These are phyloP conservation scores for Ensete ventricosum DNA, from an alignment of 176 grass and related monocot genomes.

Conservation along the genomic window DNA sequence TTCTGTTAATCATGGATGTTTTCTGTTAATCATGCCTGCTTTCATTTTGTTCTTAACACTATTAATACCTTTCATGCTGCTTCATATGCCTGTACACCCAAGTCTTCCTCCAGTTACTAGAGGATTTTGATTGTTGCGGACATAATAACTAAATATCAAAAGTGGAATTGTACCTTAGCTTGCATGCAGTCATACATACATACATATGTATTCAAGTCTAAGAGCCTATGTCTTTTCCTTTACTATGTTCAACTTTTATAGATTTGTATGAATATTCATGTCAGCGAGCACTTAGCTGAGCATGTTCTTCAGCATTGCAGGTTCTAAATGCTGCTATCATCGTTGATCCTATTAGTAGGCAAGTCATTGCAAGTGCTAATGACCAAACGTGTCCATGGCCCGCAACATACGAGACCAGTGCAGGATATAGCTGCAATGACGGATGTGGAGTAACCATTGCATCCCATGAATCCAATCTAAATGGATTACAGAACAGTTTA, in stretches of 20 bases:
- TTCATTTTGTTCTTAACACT: neutral
- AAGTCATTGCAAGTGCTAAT: conserved; percentile 58
- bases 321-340: conserved; percentile 65
- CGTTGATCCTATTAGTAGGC: conserved; percentile 57
- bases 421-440: neutral
- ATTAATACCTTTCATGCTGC: neutral
- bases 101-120: no score
- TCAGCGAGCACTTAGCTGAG: neutral
- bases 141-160: neutral
- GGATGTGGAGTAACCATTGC: conserved; percentile 14
- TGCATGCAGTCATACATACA: neutral
- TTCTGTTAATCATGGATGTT: neutral
- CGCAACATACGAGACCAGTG: conserved; percentile 18
- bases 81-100: neutral
- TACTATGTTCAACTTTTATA: neutral
- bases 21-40: neutral
- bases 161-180: neutral
- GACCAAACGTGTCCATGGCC: conserved; percentile 34
- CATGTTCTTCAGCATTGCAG: conserved; percentile 29
- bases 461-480: neutral
- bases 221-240: neutral
- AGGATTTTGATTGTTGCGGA: no score
- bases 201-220: neutral
- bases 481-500: neutral
- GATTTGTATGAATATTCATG: neutral